A percentile compares a stretch with the other conserved stretches of the same genome.
Conservation (phyloP, 2,329 filamentous ascomycete genomes). For the Fonsecaea erecta region DNA sequence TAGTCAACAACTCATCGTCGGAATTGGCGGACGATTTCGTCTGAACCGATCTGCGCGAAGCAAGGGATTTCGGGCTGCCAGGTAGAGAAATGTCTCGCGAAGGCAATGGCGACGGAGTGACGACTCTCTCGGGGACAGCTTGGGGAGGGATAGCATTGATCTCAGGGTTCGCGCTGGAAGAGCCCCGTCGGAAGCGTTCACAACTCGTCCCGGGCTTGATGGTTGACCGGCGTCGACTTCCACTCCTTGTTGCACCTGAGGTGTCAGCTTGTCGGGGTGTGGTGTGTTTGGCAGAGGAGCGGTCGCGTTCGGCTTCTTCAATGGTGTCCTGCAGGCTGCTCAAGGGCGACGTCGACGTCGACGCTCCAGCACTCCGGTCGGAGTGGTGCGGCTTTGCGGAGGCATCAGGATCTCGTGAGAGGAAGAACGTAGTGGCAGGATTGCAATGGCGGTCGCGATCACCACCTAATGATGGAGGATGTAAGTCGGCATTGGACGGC, state of each 20-base stretch:
- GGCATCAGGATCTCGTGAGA: constrained; percentile 59
- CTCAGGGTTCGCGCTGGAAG: constrained; percentile 28
- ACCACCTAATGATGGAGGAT: constrained; percentile 41
- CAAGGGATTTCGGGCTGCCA: constrained; percentile 58
- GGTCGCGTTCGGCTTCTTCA: constrained; percentile 41
- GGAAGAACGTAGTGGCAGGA: constrained; percentile 63
- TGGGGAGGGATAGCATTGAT: constrained; percentile 31
- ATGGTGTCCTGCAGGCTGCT: constrained; percentile 42
- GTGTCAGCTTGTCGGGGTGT: constrained; percentile 39
- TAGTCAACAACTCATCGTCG: constrained; percentile 60
- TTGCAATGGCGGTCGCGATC: constrained; percentile 35
- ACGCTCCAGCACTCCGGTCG: constrained; percentile 12
- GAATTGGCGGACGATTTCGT: constrained; percentile 63
- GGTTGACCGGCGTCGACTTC: constrained; percentile 36
- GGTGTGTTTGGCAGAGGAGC: constrained; percentile 29
- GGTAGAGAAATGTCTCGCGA: constrained; percentile 50
- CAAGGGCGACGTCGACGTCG: constrained; percentile 18
- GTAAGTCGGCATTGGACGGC: constrained; percentile 44
- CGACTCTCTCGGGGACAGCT: constrained; percentile 36
- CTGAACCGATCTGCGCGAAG: constrained; percentile 51
- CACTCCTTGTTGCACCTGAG: constrained; percentile 36
- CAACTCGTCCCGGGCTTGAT: constrained; percentile 34
- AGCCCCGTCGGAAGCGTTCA: constrained; percentile 27
- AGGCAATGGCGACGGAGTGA: constrained; percentile 43
- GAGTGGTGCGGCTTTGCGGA: constrained; percentile 12